Evolutionary conservation across 2,329 filamentous ascomycete species (phyloP).

Genomic region (Xylariaceae sp.): DNA sequence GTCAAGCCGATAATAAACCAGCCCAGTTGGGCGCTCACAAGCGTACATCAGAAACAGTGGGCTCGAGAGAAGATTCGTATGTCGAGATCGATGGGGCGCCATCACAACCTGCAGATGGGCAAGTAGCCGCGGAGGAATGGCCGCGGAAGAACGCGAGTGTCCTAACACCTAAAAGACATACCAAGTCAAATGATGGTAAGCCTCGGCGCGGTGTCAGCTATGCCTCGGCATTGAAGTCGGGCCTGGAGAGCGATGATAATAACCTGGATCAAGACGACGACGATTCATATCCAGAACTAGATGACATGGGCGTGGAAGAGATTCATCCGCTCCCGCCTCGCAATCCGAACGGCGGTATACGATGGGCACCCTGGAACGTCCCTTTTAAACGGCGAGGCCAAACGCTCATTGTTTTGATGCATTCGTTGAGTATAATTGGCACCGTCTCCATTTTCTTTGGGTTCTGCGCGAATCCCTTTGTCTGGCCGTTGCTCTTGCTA

Average conservation of each 20-base stretch:
- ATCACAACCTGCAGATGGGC: background rate
- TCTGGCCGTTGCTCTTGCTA: constrained; percentile 72
- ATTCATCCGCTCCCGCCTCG: constrained; percentile 26
- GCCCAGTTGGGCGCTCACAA: background rate
- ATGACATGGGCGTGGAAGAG: constrained; percentile 32
- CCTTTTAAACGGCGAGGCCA: constrained; percentile 68
- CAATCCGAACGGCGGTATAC: constrained; percentile 51
- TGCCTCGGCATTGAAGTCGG: constrained; percentile 20
- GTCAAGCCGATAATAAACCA: constrained; percentile 11
- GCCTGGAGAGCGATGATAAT: constrained; percentile 11
- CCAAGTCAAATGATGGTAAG: background rate
- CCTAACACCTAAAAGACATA: background rate
- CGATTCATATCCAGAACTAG: constrained; percentile 34
- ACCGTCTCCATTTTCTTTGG: constrained; percentile 82
- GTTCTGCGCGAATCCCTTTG: constrained; percentile 83
- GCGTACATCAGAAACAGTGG: background rate
- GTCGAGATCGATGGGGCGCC: constrained; percentile 3
- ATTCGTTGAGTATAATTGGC: constrained; percentile 67
- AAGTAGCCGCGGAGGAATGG: background rate
- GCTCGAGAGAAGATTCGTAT: constrained; percentile 12
- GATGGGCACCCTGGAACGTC: constrained; percentile 77
- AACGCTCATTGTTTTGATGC: constrained; percentile 72
- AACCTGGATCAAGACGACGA: constrained; percentile 26
- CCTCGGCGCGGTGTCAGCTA: constrained; percentile 12
- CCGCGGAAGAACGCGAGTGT: constrained; percentile 2